Evolutionary conservation across 768 basidiomycete species (phyloP).

Genomic region (Chlorophyllum brunneum): DNA sequence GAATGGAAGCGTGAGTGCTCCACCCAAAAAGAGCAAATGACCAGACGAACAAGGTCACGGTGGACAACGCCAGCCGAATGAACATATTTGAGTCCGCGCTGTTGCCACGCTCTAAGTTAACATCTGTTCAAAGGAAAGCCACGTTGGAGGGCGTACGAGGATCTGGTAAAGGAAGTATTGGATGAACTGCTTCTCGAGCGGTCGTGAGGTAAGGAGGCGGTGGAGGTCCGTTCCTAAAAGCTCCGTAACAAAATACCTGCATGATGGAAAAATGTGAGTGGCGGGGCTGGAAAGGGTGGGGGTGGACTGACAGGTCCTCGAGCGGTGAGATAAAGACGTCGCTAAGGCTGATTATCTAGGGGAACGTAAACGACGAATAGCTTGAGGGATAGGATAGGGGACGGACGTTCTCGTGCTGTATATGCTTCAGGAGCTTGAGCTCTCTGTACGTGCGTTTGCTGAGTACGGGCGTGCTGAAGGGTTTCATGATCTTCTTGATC

Average conservation of each 20-base stretch:
- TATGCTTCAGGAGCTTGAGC: constrained; percentile 96
- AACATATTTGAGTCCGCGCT: constrained; percentile 99
- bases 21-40: constrained; percentile 5
- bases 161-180: constrained; percentile 99
- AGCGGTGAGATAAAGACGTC: constrained; percentile 99
- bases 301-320: constrained; percentile 79
- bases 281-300: background rate
- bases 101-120: constrained; percentile 10
- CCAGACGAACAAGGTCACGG: constrained; percentile 75
- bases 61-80: constrained; percentile 99
- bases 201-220: constrained; percentile 91
- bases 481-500: constrained; percentile 99
- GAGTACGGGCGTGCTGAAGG: constrained; percentile 97
- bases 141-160: constrained; percentile 50
- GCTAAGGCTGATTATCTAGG: constrained; percentile 93
- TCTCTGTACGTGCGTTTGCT: constrained; percentile 97
- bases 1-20: constrained; percentile 7
- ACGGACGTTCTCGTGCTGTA: constrained; percentile 94
- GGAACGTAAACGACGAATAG: background rate
- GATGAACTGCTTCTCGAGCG: constrained; percentile 99
- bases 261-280: constrained; percentile 6
- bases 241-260: constrained; percentile 98
- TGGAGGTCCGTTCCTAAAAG: constrained; percentile 97
- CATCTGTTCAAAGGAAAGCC: background rate
- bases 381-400: background rate